Base-by-base conservation (phyloP, 495 filamentous ascomycete genomes). In the Cercophora scortea region DNA sequence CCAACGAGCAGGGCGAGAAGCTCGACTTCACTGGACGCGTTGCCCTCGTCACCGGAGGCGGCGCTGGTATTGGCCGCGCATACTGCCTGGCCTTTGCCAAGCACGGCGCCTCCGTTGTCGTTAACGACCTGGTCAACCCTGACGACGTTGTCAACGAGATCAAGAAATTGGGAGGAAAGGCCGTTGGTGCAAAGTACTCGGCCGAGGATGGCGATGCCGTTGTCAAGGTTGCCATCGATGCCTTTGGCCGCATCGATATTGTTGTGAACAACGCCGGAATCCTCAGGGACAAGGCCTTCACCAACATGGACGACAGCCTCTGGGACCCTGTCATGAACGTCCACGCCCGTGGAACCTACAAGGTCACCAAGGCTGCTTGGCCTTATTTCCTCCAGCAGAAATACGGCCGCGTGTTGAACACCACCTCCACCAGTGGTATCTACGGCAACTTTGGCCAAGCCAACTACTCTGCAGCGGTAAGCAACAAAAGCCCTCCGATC, bases 401-500 rank as follows among this genome's bases (percentile, higher is more conserved):
- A 80, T 97, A 96, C 58, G 93, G 93, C 56, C 89, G 93, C 62
- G 79, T 98, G 49, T 78, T 98, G 67, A 98, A 98, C 77, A 98
- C 93, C 52, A 89, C 93, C 13, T 94, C 88, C 45, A 96, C 93
- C 38, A 91, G 87, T 65, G 93, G 93, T 71, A 96, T 98, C 72
- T 98, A 98, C 62, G 93, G 93, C 58, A 98, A 96, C 79, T 98
- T 98, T 61, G 93, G 93, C 50, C 93, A 98, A 74, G 90, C 93
- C 61, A 97, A 98, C 76, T 98, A 98, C 69, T 83, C 93, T 48
- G 87, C 92, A 49, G 93, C 94, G 16, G 82, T 86, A 81, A 68
- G 82, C 72, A n/a, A 5, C 45, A 33, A n/a, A n/a, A n/a, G 6
- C 46, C 48, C 6, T 5, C 25, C 25, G 25, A 25, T 25, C 25